phyloP scores from a whole-genome alignment of 1,284 basidiomycete species.

The Mycosarcoma maydis region DNA sequence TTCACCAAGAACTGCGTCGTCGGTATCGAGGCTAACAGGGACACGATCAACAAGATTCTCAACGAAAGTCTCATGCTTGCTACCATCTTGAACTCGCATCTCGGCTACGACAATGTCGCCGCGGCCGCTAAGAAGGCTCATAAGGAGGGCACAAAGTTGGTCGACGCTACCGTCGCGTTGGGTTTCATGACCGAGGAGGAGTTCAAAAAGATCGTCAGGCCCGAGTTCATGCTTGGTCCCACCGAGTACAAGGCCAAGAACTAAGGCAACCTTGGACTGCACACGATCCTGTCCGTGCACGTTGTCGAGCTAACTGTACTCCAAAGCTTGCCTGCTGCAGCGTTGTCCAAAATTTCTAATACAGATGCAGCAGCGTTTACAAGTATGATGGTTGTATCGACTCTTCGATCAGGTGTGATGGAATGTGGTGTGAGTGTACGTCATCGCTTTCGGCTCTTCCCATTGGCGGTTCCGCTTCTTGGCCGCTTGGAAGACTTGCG shows the following conservation, averaged over 20 bases:
- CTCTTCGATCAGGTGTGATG: no score
- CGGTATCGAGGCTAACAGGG: constrained; percentile 94
- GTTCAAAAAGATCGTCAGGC: constrained; percentile 94
- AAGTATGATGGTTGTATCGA: no score
- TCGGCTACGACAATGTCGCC: constrained; percentile 97
- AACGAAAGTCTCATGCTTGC: constrained; percentile 92
- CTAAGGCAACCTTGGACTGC: constrained; percentile 13
- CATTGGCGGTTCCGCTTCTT: neutral
- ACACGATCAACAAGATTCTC: constrained; percentile 85
- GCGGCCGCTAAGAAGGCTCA: constrained; percentile 99
- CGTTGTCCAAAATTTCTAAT: no score
- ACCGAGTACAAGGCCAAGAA: constrained; percentile 55
- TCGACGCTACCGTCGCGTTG: constrained; percentile 89
- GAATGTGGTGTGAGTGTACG: neutral
- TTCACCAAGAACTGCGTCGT: constrained; percentile 98
- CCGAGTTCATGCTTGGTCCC: constrained; percentile 73
- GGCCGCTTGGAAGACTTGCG: neutral
- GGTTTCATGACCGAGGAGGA: constrained; percentile 88
- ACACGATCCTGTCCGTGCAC: no score
- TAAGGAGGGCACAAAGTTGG: constrained; percentile 94
- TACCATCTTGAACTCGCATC: constrained; percentile 88
- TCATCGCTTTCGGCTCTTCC: constrained; percentile 12
- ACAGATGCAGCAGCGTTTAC: no score
- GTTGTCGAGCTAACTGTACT: no score
- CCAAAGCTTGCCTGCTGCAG: no score